Conservation (phyloP, 495 filamentous ascomycete genomes). For the Opeltia flavorubescens region DNA sequence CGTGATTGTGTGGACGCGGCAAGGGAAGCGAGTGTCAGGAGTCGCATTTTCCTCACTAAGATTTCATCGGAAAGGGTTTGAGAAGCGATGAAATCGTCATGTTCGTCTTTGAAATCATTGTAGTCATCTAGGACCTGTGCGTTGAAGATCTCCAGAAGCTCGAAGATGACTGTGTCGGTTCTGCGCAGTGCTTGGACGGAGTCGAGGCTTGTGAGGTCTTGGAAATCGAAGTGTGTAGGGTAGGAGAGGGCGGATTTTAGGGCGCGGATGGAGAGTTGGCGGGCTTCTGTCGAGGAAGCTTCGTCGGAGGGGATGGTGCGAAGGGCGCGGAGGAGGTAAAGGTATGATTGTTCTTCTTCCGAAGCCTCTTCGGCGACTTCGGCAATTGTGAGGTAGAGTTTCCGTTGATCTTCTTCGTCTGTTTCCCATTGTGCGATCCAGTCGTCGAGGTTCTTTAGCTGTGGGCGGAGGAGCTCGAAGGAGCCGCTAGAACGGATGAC, state of each 20-base stretch:
- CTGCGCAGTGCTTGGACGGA: conserved; percentile 73
- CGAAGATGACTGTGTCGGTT: conserved; percentile 67
- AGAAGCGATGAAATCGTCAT: conserved; percentile 67
- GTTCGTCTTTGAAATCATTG: conserved; percentile 60
- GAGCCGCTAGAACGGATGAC: conserved; percentile 60
- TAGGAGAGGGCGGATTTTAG: conserved; percentile 67
- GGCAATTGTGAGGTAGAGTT: conserved; percentile 63
- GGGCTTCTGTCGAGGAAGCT: conserved; percentile 52
- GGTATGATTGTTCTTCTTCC: conserved; percentile 65
- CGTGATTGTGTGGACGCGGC: conserved; percentile 69
- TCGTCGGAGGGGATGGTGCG: conserved; percentile 70
- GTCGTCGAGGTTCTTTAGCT: conserved; percentile 59
- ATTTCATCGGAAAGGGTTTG: conserved; percentile 46
- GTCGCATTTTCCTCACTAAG: conserved; percentile 78
- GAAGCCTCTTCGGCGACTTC: conserved; percentile 63
- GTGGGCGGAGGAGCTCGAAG: conserved; percentile 67
- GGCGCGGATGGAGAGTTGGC: conserved; percentile 69
- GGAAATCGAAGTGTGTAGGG: conserved; percentile 78
- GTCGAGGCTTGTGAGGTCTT: conserved; percentile 76
- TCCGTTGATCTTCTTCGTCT: conserved; percentile 65
- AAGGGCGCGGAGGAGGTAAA: conserved; percentile 69
- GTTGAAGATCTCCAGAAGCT: conserved; percentile 89
- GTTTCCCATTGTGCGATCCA: conserved; percentile 80
- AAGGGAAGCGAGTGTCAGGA: conserved; percentile 81
- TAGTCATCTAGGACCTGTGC: conserved; percentile 88